phyloP scores from a whole-genome alignment of 192 early-diverging fungal species.

The Rhizoclosmatium sp. region DNA sequence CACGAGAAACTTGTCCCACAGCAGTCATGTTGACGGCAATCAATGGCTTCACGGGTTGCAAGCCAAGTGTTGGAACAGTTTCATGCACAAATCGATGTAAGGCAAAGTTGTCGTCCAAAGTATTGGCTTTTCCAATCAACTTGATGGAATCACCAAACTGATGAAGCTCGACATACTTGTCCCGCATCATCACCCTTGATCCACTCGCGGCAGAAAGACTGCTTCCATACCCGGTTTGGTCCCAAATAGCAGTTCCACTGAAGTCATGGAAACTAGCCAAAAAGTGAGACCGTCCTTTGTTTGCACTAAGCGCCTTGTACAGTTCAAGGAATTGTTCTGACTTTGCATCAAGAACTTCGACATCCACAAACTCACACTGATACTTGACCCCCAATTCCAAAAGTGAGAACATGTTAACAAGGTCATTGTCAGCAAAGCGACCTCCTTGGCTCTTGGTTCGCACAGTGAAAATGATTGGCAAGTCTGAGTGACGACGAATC shows the following conservation, averaged over 20 bases:
- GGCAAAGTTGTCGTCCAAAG: slow-evolving; percentile 83
- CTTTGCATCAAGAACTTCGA: slow-evolving; percentile 93
- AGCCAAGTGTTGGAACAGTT: slow-evolving; percentile 48
- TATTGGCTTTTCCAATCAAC: slow-evolving; percentile 82
- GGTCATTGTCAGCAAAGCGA: slow-evolving; percentile 69
- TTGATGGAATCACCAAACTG: slow-evolving; percentile 85
- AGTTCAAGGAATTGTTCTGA: slow-evolving; percentile 52
- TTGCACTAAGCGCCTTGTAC: slow-evolving; percentile 52
- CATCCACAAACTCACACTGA: slow-evolving; percentile 95
- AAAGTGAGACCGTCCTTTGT: slow-evolving; percentile 69
- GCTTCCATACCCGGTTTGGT: slow-evolving; percentile 40
- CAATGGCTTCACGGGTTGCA: slow-evolving; percentile 65
- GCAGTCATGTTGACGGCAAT: slow-evolving; percentile 96
- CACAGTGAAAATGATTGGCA: slow-evolving; percentile 95
- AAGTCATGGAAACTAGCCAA: slow-evolving; percentile 94
- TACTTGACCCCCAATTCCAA: slow-evolving; percentile 75
- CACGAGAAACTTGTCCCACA: slow-evolving; percentile 87
- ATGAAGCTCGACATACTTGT: slow-evolving; percentile 60
- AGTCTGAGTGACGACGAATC: slow-evolving; percentile 69
- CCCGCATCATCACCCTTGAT: slow-evolving; percentile 45
- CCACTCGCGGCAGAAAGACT: slow-evolving; percentile 26
- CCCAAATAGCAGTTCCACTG: slow-evolving; percentile 69
- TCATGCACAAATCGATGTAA: slow-evolving; percentile 73
- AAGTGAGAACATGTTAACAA: slow-evolving; percentile 70
- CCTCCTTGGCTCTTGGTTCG: slow-evolving; percentile 89